Base-by-base conservation (phyloP, 1,284 basidiomycete genomes). In the Anthracocystis walkeri region DNA sequence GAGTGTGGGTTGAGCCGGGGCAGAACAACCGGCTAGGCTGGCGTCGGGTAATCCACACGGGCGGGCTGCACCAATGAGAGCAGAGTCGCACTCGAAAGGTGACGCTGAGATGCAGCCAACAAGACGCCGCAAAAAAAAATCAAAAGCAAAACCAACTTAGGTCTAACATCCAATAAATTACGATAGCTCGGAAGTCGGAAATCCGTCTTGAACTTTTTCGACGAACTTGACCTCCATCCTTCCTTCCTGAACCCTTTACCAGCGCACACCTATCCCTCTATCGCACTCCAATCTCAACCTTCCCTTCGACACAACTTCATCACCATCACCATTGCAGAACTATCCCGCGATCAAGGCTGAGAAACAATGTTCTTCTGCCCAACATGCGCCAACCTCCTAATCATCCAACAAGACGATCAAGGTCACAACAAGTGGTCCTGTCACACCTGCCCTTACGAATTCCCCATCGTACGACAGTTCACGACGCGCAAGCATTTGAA, bases 381-480 rank as follows among this genome's bases (percentile, higher is more conserved):
- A 40, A 94, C 92, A 60, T 99, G 96, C 84, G 91, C 93, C 50
- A 98, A 98, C 86, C 89, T 94, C 64, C 90, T 98, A 18, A 90
- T 94, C 57, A 92, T 97, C 56, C 75, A 81, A 33, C 70, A 77
- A 41, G 77, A 91, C 89, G 6, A 91, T 89, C 4, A 89, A 88
- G 86, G 80, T 4, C 64, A 73, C 59, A 94, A 93, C 87, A 93
- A 93, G 87, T 97, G 94, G 93, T 91, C 91, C 0, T 98, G 95
- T 84, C 92, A 93, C 80, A 93, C 93, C 3, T 98, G 95, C 83
- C 92, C 96, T 1, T 98, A 97, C 85, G 94, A 97, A 79, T 95
- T 95, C 84, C 93, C 94, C 1, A 95, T 97, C 77, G 81, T 87
- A 11, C 89, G 89, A 80, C 93, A 94, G 87, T 93, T 92, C 44